Percentiles rank a stretch among this genome's conserved stretches.
These are phyloP conservation scores for Ophiosphaerella korrae DNA, from an alignment of 2,329 filamentous ascomycete species.

Conservation along the genomic window DNA sequence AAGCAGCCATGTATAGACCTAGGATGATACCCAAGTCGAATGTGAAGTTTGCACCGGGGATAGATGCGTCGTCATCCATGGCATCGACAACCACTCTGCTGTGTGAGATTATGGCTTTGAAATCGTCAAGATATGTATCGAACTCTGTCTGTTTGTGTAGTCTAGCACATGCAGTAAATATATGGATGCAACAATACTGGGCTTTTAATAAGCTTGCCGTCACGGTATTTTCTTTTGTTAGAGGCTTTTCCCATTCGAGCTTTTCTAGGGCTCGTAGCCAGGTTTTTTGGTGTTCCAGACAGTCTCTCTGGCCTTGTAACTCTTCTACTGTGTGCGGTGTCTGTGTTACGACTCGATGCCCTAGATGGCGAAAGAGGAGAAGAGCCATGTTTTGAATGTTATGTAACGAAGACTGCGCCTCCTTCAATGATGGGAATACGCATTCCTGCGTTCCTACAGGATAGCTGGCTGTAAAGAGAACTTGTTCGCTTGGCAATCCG, in stretches of 20 bases:
- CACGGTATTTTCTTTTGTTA: not conserved
- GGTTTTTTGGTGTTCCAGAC: not conserved
- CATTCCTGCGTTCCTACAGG: slow-evolving; percentile 8
- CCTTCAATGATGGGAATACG: slow-evolving; percentile 9
- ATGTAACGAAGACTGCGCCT: slow-evolving; percentile 4
- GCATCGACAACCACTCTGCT: not conserved
- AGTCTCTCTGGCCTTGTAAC: not conserved
- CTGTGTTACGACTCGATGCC: slow-evolving; percentile 2
- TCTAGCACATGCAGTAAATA: not conserved
- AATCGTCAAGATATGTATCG: not conserved
- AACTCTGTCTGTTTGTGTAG: not conserved
- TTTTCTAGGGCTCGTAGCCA: slow-evolving; percentile 7
- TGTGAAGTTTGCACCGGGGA: not conserved
- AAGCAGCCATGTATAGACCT: slow-evolving; percentile 14
- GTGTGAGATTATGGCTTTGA: not conserved
- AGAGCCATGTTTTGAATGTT: slow-evolving; percentile 9
- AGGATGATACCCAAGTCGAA: slow-evolving; percentile 15
- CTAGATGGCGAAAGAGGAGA: slow-evolving; percentile 3
- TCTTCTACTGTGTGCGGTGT: slow-evolving; percentile 3
- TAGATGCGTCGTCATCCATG: not conserved
- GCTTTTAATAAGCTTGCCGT: not conserved
- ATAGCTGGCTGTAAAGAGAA: slow-evolving; percentile 7
- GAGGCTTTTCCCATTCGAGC: not conserved
- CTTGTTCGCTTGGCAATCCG: slow-evolving; percentile 5
- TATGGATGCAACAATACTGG: not conserved